Evolutionary conservation across 208 protist genomes (phyloP).

Genomic region (Acanthamoeba lenticulata): DNA sequence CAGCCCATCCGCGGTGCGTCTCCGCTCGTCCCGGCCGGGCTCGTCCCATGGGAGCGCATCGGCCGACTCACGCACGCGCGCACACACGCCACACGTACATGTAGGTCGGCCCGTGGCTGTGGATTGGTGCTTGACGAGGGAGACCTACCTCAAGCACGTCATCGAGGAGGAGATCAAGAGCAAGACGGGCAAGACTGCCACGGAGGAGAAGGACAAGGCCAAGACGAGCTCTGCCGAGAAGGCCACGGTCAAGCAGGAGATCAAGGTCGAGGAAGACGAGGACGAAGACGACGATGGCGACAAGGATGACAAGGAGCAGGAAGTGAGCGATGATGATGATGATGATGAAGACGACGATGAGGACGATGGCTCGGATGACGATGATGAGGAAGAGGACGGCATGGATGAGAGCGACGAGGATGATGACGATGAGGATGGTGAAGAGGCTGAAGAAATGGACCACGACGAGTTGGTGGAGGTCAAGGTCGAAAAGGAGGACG

Average conservation of each 20-base stretch:
- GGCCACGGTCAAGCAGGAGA: background rate
- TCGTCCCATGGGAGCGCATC: too few relatives aligned
- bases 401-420: background rate
- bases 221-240: background rate
- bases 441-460: constrained; percentile 8
- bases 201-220: background rate
- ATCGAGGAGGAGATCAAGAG: background rate
- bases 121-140: constrained; percentile 14
- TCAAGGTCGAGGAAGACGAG: background rate
- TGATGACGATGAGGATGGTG: background rate
- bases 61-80: too few relatives aligned
- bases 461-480: background rate
- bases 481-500: background rate
- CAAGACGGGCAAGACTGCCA: background rate
- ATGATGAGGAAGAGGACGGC: background rate
- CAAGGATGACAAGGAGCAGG: background rate
- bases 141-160: constrained; percentile 33
- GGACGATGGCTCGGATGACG: background rate
- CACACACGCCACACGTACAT: background rate
- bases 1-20: background rate
- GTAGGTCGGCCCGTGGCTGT: background rate
- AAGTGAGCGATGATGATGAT: background rate
- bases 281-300: background rate
- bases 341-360: background rate
- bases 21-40: background rate